These are phyloP conservation scores for Poterioochromonas sp. DNA, from an alignment of 352 stramenopile species.

Conservation along the genomic window DNA sequence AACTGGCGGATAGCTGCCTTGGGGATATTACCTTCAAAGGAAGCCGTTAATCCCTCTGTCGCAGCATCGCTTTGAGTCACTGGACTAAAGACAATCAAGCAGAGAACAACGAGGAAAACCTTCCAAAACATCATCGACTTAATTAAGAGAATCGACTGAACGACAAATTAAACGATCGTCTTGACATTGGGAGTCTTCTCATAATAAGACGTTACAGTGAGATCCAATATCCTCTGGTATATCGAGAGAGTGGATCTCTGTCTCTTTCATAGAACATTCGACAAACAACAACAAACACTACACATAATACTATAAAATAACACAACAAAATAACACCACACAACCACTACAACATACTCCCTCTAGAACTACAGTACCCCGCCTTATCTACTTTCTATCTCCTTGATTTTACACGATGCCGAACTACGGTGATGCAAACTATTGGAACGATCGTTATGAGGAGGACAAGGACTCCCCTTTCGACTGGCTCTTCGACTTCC, in stretches of 20 bases:
- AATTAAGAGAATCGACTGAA: too few species aligned
- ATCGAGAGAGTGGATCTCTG: not conserved
- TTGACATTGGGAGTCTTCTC: too few species aligned
- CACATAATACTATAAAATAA: not conserved
- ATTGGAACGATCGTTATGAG: conserved; percentile 29
- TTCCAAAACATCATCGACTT: too few species aligned
- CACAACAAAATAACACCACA: not conserved
- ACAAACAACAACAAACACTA: not conserved
- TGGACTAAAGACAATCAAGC: too few species aligned
- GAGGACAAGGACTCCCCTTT: conserved; percentile 4
- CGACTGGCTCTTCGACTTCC: conserved; percentile 31
- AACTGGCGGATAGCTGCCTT: not conserved
- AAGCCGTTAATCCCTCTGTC: too few species aligned
- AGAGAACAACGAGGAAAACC: too few species aligned
- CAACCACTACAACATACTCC: not conserved
- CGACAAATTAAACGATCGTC: too few species aligned
- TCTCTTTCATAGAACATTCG: not conserved
- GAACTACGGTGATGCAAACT: conserved; percentile 12
- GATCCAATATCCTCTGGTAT: not conserved
- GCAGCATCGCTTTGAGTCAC: too few species aligned
- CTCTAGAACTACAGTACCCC: not conserved
- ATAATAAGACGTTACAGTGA: not conserved
- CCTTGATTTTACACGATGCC: not conserved
- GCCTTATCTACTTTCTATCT: not conserved
- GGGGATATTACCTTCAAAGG: too few species aligned